Base-by-base conservation (phyloP, 2,329 filamentous ascomycete genomes). In the Phialemonium atrogriseum region DNA sequence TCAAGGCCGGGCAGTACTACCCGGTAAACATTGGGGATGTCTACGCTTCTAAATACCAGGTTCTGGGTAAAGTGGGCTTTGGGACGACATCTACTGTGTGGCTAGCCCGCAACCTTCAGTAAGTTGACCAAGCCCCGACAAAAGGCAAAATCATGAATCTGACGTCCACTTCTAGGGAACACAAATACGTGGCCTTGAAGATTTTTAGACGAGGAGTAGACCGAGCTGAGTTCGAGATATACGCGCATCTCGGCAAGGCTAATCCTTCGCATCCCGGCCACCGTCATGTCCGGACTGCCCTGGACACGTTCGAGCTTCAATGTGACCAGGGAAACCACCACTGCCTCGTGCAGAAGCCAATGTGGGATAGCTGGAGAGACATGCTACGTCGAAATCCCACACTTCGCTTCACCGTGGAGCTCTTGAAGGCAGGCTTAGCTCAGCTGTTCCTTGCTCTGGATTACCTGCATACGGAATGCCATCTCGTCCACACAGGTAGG, bases 401-500 rank as follows among this genome's bases (percentile, higher is more conserved):
- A 3, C 45, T 51, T 40, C 48, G 59, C 14, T 58, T 64, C 26
- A 52, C 55, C 10, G 43, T 55, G 19, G 45, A 54, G 14, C 44
- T 66, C 11, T 42, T 66, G 10, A 58, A 54, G 37, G 38, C 39
- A 14, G 50, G 53, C 22, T 46, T 68, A n/a, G n/a, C n/a, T n/a
- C n/a, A n/a, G n/a, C n/a, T n/a, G n/a, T n/a, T n/a, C n/a, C n/a
- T n/a, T n/a, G n/a, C n/a, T 12, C 51, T 66, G 5, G 58, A 66
- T 27, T 52, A 45, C 18, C 40, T 66, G 23, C 61, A 66, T 39
- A 52, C 49, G 5, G 55, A 64, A 40, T 58, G 54, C 45, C 55
- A 57, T 21, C 43, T 68, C 35, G 51, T 64, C 14, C 63, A 68
- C 42, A 66, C 58, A 30, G 59, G 59, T 61, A 50, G 20, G 40